Percentiles rank a stretch among this genome's conserved stretches.
These are phyloP conservation scores for Trichosporon inkin DNA, from an alignment of 1,284 basidiomycete species.

Conservation along the genomic window DNA sequence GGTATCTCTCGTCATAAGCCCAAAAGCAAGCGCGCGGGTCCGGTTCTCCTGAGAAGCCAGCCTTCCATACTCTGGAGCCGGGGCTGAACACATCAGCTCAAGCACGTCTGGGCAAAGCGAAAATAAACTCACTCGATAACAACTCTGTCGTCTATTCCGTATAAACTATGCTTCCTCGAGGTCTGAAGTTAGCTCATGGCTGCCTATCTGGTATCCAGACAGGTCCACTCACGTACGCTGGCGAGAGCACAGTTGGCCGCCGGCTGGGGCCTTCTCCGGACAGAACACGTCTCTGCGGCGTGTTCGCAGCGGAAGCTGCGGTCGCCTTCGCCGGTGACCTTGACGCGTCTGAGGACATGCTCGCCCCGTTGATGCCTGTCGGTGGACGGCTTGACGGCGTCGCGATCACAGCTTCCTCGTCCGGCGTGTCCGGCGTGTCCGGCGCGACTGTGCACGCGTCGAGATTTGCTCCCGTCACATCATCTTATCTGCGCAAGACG, in stretches of 20 bases:
- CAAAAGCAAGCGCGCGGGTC: constrained; percentile 48
- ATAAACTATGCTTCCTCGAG: constrained; percentile 48
- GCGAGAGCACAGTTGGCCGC: constrained; percentile 34
- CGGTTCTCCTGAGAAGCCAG: constrained; percentile 51
- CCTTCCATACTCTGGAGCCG: constrained; percentile 51
- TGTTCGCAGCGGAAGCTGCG: not conserved
- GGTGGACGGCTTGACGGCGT: not conserved
- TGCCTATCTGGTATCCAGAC: not conserved
- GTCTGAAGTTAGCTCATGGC: constrained; percentile 29
- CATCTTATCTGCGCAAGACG: constrained; percentile 5
- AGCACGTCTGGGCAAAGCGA: not conserved
- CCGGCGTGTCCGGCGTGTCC: constrained; percentile 3
- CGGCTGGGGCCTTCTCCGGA: constrained; percentile 25
- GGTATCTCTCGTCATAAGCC: constrained; percentile 16
- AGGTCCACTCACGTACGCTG: constrained; percentile 35
- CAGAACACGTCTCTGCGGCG: not conserved
- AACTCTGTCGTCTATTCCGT: constrained; percentile 51
- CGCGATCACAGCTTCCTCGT: not conserved
- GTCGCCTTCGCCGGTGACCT: not conserved
- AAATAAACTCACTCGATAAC: constrained; percentile 46
- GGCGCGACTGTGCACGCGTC: not conserved
- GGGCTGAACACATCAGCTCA: constrained; percentile 29
- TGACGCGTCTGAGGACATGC: not conserved
- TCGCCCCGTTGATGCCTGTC: not conserved
- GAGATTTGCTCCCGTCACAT: constrained; percentile 5